phyloP scores from a whole-genome alignment of 1,284 basidiomycete genomes.

The Moniliophthora roreri region DNA sequence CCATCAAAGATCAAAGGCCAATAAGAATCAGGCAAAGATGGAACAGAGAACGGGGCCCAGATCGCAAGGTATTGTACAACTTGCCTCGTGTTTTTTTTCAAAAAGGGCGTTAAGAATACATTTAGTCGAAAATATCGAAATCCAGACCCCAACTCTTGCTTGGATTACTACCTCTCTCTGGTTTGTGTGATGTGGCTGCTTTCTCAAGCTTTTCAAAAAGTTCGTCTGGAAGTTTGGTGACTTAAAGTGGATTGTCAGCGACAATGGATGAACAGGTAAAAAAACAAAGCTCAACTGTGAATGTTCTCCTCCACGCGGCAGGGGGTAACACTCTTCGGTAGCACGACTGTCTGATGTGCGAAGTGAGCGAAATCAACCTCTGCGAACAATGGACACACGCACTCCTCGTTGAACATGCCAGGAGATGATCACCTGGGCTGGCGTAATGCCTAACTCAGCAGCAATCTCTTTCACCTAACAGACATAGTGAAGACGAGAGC shows the following conservation, averaged over 20 bases:
- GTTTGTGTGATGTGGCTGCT: constrained; percentile 53
- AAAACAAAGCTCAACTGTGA: constrained; percentile 41
- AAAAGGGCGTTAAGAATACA: too few relatives aligned
- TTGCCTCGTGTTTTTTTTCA: too few relatives aligned
- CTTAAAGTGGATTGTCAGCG: constrained; percentile 27
- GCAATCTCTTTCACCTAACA: constrained; percentile 57
- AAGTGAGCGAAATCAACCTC: background rate
- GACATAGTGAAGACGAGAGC: too few relatives aligned
- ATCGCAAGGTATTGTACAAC: too few relatives aligned
- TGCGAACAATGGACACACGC: constrained; percentile 2
- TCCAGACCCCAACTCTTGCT: constrained; percentile 59
- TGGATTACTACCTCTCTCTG: constrained; percentile 57
- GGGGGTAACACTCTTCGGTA: constrained; percentile 80
- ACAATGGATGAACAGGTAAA: background rate
- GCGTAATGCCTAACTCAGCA: constrained; percentile 64
- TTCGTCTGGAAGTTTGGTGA: constrained; percentile 52
- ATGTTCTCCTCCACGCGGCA: constrained; percentile 74
- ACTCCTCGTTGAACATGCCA: constrained; percentile 82
- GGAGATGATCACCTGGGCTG: constrained; percentile 75
- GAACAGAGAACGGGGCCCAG: too few relatives aligned
- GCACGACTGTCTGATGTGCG: constrained; percentile 53
- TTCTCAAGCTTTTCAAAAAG: constrained; percentile 60
- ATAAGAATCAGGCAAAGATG: too few relatives aligned
- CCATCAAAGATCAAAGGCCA: too few relatives aligned
- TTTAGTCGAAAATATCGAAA: constrained; percentile 51